Evolutionary conservation across 2,329 filamentous ascomycete genomes (phyloP).

Genomic region (Torrubiella hemipterigena): DNA sequence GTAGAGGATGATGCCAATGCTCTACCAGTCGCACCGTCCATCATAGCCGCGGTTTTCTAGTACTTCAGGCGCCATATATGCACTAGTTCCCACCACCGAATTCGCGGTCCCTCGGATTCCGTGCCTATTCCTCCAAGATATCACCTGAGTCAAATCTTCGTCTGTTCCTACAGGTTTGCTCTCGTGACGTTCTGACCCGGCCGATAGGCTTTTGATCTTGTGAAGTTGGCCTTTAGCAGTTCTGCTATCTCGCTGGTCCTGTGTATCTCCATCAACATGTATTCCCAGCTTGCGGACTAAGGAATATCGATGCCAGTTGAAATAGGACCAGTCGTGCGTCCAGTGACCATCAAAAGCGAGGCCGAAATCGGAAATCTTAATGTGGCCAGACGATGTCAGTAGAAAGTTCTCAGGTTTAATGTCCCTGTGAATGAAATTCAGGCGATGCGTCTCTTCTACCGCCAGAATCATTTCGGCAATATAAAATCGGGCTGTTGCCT

Average conservation of each 20-base stretch:
- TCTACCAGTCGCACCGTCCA: conserved; percentile 94
- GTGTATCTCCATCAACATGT: conserved; percentile 57
- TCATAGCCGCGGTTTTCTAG: conserved; percentile 75
- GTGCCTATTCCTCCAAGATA: conserved; percentile 58
- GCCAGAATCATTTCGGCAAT: conserved; percentile 93
- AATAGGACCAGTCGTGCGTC: conserved; percentile 83
- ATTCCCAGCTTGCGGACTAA: conserved; percentile 69
- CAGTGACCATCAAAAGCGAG: conserved; percentile 92
- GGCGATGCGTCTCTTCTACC: conserved; percentile 79
- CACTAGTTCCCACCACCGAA: conserved; percentile 87
- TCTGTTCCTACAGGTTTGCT: conserved; percentile 15
- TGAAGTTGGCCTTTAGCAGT: conserved; percentile 21
- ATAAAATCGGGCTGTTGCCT: conserved; percentile 73
- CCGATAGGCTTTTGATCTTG: conserved; percentile 17
- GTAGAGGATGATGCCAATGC: conserved; percentile 84
- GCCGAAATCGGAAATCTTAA: conserved; percentile 95
- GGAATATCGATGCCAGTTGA: conserved; percentile 69
- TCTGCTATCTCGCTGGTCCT: conserved; percentile 48
- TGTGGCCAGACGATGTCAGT: conserved; percentile 73
- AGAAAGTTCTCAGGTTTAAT: conserved; percentile 97
- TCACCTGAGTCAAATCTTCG: conserved; percentile 27
- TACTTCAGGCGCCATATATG: conserved; percentile 97
- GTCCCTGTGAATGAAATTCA: conserved; percentile 88
- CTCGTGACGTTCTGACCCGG: conserved; percentile 19
- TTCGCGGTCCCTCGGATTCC: conserved; percentile 63